These are phyloP conservation scores for Picocystis sp. DNA, from an alignment of 163 green algal genomes.

Conservation along the genomic window DNA sequence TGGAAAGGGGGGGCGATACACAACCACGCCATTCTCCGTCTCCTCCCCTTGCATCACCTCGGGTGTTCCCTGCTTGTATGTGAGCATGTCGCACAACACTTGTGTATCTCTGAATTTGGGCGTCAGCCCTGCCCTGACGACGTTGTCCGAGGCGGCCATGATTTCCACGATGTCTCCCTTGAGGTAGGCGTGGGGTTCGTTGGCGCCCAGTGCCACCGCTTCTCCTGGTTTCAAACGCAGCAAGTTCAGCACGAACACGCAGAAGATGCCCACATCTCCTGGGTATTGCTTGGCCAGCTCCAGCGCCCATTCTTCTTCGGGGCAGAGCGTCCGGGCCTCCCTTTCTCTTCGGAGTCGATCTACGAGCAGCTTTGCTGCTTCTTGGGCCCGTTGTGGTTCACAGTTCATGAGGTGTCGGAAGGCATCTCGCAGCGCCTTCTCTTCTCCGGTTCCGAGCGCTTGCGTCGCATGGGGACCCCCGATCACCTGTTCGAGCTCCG, in stretches of 20 bases:
- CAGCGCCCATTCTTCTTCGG: constrained; percentile 1
- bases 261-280: constrained; percentile 7
- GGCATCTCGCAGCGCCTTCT: neutral
- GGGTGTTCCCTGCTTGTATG: constrained; percentile 3
- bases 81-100: constrained; percentile 8
- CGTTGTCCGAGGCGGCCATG: constrained; percentile 6
- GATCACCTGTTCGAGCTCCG: too few relatives aligned
- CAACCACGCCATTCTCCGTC: neutral
- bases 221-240: constrained; percentile 3
- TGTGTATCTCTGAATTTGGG: constrained; percentile 6
- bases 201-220: constrained; percentile 4
- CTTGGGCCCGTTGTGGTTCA: neutral
- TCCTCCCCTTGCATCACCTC: constrained; percentile 6
- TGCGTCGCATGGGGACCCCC: too few relatives aligned
- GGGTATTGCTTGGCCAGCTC: neutral
- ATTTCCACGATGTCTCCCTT: constrained; percentile 3
- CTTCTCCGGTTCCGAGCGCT: too few relatives aligned
- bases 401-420: constrained; percentile 5
- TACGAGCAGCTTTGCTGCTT: neutral
- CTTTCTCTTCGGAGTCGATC: neutral
- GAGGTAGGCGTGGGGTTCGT: constrained; percentile 9
- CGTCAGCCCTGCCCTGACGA: constrained; percentile 4
- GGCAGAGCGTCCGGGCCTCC: neutral
- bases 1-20: constrained; percentile 1
- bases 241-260: constrained; percentile 6